Evolutionary conservation across 2,329 filamentous ascomycete species (phyloP).

Genomic region (Gremmenia infestans): DNA sequence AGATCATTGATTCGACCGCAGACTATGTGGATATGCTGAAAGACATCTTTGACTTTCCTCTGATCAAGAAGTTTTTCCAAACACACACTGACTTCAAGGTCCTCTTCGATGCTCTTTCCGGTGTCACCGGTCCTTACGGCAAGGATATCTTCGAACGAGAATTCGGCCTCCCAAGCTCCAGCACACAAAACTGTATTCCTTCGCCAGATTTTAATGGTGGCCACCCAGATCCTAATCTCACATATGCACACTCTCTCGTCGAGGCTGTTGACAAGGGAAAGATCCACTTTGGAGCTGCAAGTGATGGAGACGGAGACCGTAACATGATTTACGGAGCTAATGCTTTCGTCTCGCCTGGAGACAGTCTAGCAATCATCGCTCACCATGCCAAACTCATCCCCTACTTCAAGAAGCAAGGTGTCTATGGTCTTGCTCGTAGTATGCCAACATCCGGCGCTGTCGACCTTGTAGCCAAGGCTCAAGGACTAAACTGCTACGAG

Average conservation of each 20-base stretch:
- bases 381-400: constrained; percentile 95
- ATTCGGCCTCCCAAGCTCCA: constrained; percentile 71
- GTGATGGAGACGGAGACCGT: constrained; percentile 94
- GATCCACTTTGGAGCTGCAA: constrained; percentile 94
- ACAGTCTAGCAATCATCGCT: constrained; percentile 96
- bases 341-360: constrained; percentile 92
- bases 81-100: constrained; percentile 90
- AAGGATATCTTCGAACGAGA: constrained; percentile 93
- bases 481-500: constrained; percentile 88
- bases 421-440: constrained; percentile 89
- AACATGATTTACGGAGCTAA: constrained; percentile 99
- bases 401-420: constrained; percentile 96
- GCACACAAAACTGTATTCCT: constrained; percentile 87
- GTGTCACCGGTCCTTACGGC: constrained; percentile 93
- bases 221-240: constrained; percentile 96
- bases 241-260: constrained; percentile 92
- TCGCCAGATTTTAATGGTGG: constrained; percentile 94
- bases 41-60: constrained; percentile 95
- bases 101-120: constrained; percentile 89
- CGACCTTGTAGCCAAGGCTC: constrained; percentile 91
- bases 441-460: constrained; percentile 98
- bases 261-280: constrained; percentile 86
- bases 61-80: constrained; percentile 91
- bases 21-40: constrained; percentile 96
- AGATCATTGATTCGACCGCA: constrained; percentile 86